These are phyloP conservation scores for Fusarium staphyleae DNA, from an alignment of 2,329 filamentous ascomycete species.

Conservation along the genomic window DNA sequence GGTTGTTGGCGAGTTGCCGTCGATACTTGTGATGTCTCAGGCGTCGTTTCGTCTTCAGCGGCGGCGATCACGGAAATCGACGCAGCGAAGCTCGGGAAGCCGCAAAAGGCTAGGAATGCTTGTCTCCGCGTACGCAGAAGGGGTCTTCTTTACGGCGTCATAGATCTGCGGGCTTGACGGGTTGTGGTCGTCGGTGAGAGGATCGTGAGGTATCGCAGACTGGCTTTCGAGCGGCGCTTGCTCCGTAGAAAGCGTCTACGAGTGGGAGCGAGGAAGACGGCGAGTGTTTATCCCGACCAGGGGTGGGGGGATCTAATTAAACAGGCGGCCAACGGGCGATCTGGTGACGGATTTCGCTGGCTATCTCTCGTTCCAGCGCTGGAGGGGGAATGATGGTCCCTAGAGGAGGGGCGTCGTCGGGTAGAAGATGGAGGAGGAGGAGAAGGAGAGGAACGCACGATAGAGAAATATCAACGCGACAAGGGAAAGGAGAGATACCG, in stretches of 20 bases:
- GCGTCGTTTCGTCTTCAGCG: conserved; percentile 11
- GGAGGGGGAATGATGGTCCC: conserved; percentile 25
- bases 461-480: conserved; percentile 11
- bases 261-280: conserved; percentile 23
- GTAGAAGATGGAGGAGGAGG: conserved; percentile 13
- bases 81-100: conserved; percentile 19
- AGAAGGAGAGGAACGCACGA: conserved; percentile 8
- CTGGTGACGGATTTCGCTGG: conserved; percentile 30
- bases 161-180: conserved; percentile 29
- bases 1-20: conserved; percentile 31
- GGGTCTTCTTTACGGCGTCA: conserved; percentile 36
- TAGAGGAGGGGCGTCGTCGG: conserved; percentile 25
- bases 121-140: conserved; percentile 33
- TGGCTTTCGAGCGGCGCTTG: conserved; percentile 33
- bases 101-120: conserved; percentile 25
- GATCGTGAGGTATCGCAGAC: conserved; percentile 31
- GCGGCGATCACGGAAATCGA: conserved; percentile 9
- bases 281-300: conserved; percentile 40
- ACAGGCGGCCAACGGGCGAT: conserved; percentile 36
- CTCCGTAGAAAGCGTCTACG: conserved; percentile 20
- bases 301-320: conserved; percentile 43
- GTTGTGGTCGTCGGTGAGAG: conserved; percentile 28
- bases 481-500: conserved; percentile 12
- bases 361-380: conserved; percentile 38
- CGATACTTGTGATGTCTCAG: conserved; percentile 29